A percentile compares a stretch with the other conserved stretches of the same genome.
phyloP scores from a whole-genome alignment of 2,329 filamentous ascomycete species.

The Fusarium buxicola region DNA sequence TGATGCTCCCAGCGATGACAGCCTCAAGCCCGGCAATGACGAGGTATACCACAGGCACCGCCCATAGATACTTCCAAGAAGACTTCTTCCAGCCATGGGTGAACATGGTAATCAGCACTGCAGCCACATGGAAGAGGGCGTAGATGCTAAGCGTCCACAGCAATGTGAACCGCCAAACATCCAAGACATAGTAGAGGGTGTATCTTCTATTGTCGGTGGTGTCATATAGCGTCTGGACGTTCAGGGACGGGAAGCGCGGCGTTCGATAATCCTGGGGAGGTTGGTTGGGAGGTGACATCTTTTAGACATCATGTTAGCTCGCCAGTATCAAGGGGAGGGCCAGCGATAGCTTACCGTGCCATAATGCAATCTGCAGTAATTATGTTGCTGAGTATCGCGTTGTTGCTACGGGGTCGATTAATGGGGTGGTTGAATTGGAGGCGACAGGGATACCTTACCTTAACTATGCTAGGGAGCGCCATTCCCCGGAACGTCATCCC shows the following conservation, averaged over 20 bases:
- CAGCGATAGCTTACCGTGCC: conserved; percentile 34
- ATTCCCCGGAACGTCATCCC: conserved; percentile 43
- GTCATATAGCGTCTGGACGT: conserved; percentile 71
- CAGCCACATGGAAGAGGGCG: conserved; percentile 77
- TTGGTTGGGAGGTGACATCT: conserved; percentile 44
- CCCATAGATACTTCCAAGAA: conserved; percentile 74
- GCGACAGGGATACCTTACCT: conserved; percentile 21
- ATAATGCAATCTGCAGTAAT: conserved; percentile 33
- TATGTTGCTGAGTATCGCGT: conserved; percentile 13
- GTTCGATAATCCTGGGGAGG: conserved; percentile 68
- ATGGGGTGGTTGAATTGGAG: conserved; percentile 34
- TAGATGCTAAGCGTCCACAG: conserved; percentile 88
- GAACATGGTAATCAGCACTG: conserved; percentile 76
- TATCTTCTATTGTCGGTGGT: conserved; percentile 56
- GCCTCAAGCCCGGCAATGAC: conserved; percentile 81
- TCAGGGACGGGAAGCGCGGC: conserved; percentile 84
- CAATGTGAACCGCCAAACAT: conserved; percentile 89
- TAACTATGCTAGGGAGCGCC: conserved; percentile 15
- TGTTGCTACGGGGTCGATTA: conserved; percentile 22
- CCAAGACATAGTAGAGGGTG: conserved; percentile 77
- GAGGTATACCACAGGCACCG: conserved; percentile 76
- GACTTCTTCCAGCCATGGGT: conserved; percentile 73
- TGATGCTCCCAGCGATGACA: conserved; percentile 81
- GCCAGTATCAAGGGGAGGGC: not conserved
- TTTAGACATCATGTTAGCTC: conserved; percentile 15